Evolutionary conservation across 1,284 basidiomycete genomes (phyloP), one percentile per base, ranked within the genome.

Genomic region (Fomitiporia mediterranea): DNA sequence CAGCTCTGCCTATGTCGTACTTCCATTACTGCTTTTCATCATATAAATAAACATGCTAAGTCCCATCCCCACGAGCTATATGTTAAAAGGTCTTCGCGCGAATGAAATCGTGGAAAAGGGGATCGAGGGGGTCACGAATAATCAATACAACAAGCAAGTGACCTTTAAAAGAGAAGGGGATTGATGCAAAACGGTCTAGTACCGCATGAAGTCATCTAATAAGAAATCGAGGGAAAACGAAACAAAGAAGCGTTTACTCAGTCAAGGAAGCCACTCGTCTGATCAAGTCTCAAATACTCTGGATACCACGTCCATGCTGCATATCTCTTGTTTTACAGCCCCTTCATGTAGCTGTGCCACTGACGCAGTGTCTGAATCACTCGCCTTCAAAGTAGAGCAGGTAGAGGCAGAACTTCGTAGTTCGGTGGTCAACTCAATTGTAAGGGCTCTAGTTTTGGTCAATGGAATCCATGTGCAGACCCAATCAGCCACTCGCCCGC

Each of bases 401-500:
- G 40, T 17, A 53, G 42, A 27, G 23, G 27, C 15, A 42, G 40
- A n/a, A 44, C 32, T 7, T 17, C 30, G 30, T 28, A 44, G 30
- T 8, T 46, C 15, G 52, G 48, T 3, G 48, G 39, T n/a, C n/a
- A n/a, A n/a, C 39, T 23, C 38, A 25, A 30, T 38, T 19, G 28
- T 25, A 0, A 30, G 13, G 19, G 37, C 28, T 27, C 32, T 19
- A 34, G 17, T 3, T 5, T n/a, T 21, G 50, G 55, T 7, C 48
- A 40, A 42, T 56, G 46, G 8, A 30, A 39, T 37, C 30, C 21
- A 2, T 23, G 30, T 4, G 2, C 13, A 25, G 23, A 23, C n/a
- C 51, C 51, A 39, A 46, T 17, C n/a, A 32, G 56, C 56, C 56
- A 58, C 34, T 58, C 56, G 2, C 56, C 51, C 30, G 56, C 56